Percentiles rank a stretch among this genome's conserved stretches.
Conservation (phyloP, 768 basidiomycete genomes). For the Termitomyces sp. region DNA sequence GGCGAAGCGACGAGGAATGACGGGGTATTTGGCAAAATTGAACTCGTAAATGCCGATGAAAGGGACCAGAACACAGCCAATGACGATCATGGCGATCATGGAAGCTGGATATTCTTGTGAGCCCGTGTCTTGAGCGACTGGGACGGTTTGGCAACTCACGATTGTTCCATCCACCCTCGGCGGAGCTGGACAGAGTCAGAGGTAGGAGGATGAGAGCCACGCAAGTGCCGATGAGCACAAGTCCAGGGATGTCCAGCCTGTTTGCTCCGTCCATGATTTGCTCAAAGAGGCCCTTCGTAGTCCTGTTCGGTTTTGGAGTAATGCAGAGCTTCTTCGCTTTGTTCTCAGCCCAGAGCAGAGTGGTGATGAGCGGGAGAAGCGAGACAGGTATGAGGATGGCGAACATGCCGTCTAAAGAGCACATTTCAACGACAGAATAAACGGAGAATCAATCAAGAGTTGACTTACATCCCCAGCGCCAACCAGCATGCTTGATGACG, state of each 20-base stretch:
- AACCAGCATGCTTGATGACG: constrained; percentile 36
- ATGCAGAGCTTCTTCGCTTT: constrained; percentile 36
- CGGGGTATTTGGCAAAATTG: constrained; percentile 48
- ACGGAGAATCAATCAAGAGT: neutral
- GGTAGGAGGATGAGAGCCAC: constrained; percentile 51
- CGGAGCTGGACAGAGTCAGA: constrained; percentile 40
- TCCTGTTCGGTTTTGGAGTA: neutral
- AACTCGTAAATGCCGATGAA: constrained; percentile 42
- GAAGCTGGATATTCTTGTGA: constrained; percentile 28
- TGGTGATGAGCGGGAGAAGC: constrained; percentile 46
- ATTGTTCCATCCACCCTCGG: constrained; percentile 38
- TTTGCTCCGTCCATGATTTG: constrained; percentile 20
- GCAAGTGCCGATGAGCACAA: constrained; percentile 43
- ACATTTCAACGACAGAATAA: neutral
- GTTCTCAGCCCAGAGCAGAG: constrained; percentile 49
- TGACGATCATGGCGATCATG: constrained; percentile 45
- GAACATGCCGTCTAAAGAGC: constrained; percentile 45
- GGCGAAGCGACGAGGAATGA: constrained; percentile 57
- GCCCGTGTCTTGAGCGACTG: neutral
- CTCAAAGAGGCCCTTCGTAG: constrained; percentile 9
- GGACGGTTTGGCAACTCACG: constrained; percentile 24
- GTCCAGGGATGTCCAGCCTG: constrained; percentile 44
- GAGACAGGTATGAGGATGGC: constrained; percentile 48
- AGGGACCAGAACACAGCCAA: constrained; percentile 40
- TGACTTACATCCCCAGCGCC: constrained; percentile 67